These are phyloP conservation scores for Penicillium sp. DNA, from an alignment of 2,329 filamentous ascomycete genomes.

Conservation along the genomic window DNA sequence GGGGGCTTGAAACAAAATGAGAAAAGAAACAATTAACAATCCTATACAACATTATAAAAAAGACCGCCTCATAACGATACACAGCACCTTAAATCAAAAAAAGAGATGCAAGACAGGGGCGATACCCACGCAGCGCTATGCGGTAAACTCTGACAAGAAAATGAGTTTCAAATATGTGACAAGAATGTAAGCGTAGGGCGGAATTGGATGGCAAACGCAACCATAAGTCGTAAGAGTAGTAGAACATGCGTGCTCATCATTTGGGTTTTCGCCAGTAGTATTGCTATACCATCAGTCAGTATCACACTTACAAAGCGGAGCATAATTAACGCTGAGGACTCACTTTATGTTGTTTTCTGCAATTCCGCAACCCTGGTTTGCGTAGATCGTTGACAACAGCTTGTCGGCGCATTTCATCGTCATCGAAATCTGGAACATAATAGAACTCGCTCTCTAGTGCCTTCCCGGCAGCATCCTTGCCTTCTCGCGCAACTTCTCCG, in stretches of 20 bases:
- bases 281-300: slow-evolving; percentile 50
- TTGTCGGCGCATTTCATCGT: slow-evolving; percentile 70
- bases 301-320: slow-evolving; percentile 1
- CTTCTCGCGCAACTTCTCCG: slow-evolving; percentile 81
- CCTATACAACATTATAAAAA: slow-evolving; percentile 17
- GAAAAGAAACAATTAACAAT: slow-evolving; percentile 11
- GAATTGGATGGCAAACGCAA: neutral
- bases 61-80: neutral
- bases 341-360: slow-evolving; percentile 97
- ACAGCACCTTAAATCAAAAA: slow-evolving; percentile 13
- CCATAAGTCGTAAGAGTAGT: neutral
- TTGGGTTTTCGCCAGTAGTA: slow-evolving; percentile 67
- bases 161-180: slow-evolving; percentile 10
- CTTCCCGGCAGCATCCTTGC: slow-evolving; percentile 95
- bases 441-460: slow-evolving; percentile 94
- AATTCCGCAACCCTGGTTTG: slow-evolving; percentile 83
- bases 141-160: slow-evolving; percentile 18
- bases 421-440: slow-evolving; percentile 84
- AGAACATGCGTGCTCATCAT: slow-evolving; percentile 24
- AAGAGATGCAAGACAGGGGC: slow-evolving; percentile 28
- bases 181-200: slow-evolving; percentile 11
- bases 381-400: slow-evolving; percentile 81
- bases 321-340: slow-evolving; percentile 19
- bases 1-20: slow-evolving; percentile 3
- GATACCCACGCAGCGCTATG: slow-evolving; percentile 43